These are phyloP conservation scores for Brassica juncea DNA, from an alignment of 345 rosid species.

Conservation along the genomic window DNA sequence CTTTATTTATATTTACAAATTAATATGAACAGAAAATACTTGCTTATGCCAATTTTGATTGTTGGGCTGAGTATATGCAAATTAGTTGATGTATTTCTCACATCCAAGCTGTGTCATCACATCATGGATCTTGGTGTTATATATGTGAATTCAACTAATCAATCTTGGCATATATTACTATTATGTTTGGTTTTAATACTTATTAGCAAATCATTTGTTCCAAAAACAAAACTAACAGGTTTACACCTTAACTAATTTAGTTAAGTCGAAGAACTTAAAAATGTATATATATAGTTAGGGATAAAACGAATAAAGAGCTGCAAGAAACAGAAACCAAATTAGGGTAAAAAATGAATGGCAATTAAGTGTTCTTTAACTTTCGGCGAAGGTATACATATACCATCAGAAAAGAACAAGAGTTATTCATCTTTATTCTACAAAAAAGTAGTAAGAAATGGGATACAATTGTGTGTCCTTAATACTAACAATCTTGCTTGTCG, in stretches of 20 bases:
- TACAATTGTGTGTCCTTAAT: constrained; percentile 24
- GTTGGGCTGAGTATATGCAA: not conserved
- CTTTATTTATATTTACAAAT: not conserved
- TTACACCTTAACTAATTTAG: not conserved
- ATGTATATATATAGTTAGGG: not conserved
- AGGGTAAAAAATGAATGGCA: not conserved
- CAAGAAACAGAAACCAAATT: constrained; percentile 18
- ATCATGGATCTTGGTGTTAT: not conserved
- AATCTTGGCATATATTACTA: not conserved
- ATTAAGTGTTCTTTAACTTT: not conserved
- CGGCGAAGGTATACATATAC: constrained; percentile 15
- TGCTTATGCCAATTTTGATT: not conserved
- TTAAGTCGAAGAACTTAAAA: not conserved
- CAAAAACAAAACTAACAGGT: not conserved
- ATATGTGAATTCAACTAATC: not conserved
- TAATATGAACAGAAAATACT: not conserved
- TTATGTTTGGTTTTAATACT: not conserved
- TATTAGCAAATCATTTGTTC: not conserved
- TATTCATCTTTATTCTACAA: not conserved
- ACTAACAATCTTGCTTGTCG: constrained; percentile 25
- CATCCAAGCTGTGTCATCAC: not conserved
- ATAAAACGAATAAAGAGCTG: constrained; percentile 3
- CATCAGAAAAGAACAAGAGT: not conserved
- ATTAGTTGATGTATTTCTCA: not conserved
- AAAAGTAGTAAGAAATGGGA: constrained; percentile 18